Base-by-base conservation (phyloP, 2,329 filamentous ascomycete species). In the Xylariales sp. region DNA sequence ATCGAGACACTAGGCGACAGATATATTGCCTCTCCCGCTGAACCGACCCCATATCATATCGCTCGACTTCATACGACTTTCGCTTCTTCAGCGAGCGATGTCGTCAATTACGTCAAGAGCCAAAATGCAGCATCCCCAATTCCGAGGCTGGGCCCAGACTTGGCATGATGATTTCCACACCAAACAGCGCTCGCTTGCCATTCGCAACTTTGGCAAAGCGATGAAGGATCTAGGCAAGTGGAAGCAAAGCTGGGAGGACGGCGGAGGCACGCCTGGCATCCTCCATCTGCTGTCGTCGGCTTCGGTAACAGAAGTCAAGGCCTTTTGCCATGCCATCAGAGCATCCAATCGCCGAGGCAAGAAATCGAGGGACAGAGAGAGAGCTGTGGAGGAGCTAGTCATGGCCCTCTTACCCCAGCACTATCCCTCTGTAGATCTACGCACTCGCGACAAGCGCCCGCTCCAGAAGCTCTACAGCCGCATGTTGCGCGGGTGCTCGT, bases 381-480 rank as follows among this genome's bases (percentile, higher is more conserved):
- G 14, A 28, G 53, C 52, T 30, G 30, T 67, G 6, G 52, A 67
- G 14, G 61, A 67, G 43, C 56, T 69, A 2, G 50, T 67, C 36
- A 67, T 58, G 64, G 67, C 67, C 16, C 64, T 69, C 49, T 39
- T 69, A 10, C 64, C 67, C 28, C 55, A 69, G 56, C 67, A 69
- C 52, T 69, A 67, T n/a, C 67, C 52, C 45, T 64, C 64, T 2
- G 64, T 61, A 4, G 14, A 48, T 30, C 52, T 69, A 32, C 52
- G 61, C 32, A 67, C 67, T 39, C 43, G 1, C 3, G 67, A 69
- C 41, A 57, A 59, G 52, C 64, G 67, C 30, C 64, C 68, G 12
- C 57, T 69, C 14, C 61, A 69, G 41, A 69, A 68, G 18, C 48
- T 52, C 34, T 69, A 68, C 46, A 18, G 64, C 16, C 57, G 43